Conservation (phyloP, 169 alveolate species). For the Plasmodium inui region DNA sequence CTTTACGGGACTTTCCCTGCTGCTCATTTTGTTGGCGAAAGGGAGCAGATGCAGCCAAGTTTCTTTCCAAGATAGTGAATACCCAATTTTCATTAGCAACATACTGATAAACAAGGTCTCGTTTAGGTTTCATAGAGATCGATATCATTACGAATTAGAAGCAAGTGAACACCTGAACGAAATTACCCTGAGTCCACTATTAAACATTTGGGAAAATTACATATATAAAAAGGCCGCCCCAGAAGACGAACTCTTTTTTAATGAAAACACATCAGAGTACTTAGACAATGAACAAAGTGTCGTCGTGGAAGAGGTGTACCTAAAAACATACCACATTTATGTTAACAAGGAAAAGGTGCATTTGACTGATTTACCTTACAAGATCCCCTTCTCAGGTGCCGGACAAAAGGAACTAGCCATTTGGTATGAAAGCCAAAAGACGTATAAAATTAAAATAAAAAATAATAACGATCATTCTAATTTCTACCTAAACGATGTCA, state of each 20-base stretch:
- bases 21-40: slow-evolving; percentile 4
- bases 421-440: slow-evolving; percentile 2
- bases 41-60: not conserved
- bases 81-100: slow-evolving; percentile 33
- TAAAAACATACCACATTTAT: slow-evolving; percentile 28
- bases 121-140: slow-evolving; percentile 15
- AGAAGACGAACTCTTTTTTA: slow-evolving; percentile 22
- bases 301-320: slow-evolving; percentile 2
- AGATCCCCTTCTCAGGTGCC: not conserved
- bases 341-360: slow-evolving; percentile 20
- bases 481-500: slow-evolving; percentile 18
- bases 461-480: not conserved
- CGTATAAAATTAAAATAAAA: slow-evolving; percentile 16
- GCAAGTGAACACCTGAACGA: not conserved
- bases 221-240: slow-evolving; percentile 28
- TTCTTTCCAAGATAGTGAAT: not conserved
- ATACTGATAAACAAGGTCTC: slow-evolving; percentile 16
- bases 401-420: slow-evolving; percentile 9
- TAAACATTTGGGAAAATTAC: slow-evolving; percentile 38
- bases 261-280: slow-evolving; percentile 13
- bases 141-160: slow-evolving; percentile 11
- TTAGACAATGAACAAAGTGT: slow-evolving; percentile 3
- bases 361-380: slow-evolving; percentile 38
- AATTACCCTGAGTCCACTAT: slow-evolving; percentile 24
- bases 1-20: not conserved